Evolutionary conservation across 768 basidiomycete genomes (phyloP).

Genomic region (Phanerochaete carnosa): DNA sequence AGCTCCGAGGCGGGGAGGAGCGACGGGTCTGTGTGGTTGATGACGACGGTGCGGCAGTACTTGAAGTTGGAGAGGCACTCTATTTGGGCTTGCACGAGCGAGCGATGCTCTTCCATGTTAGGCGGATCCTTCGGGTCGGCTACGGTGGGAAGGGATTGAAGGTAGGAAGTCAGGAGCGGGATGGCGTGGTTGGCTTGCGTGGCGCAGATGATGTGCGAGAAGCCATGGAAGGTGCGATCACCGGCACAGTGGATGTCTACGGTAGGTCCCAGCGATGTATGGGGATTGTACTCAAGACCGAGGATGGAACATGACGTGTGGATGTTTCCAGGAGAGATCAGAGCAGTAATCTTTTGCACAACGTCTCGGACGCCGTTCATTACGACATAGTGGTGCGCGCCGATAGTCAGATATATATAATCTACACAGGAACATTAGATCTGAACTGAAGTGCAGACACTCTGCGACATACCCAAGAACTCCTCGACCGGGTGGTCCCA

Average conservation of each 20-base stretch:
- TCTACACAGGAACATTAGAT: constrained; percentile 34
- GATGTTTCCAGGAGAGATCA: constrained; percentile 39
- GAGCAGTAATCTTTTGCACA: constrained; percentile 44
- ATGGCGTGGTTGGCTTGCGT: constrained; percentile 70
- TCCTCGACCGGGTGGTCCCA: constrained; percentile 58
- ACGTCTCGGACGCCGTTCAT: constrained; percentile 56
- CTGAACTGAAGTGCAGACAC: not conserved
- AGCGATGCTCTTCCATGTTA: constrained; percentile 5
- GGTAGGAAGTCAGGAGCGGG: constrained; percentile 48
- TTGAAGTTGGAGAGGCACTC: constrained; percentile 48
- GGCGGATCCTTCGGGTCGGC: not conserved
- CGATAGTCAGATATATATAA: constrained; percentile 67
- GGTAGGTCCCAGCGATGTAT: not conserved
- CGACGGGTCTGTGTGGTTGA: constrained; percentile 65
- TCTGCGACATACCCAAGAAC: constrained; percentile 53
- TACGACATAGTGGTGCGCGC: constrained; percentile 68
- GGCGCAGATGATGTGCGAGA: constrained; percentile 67
- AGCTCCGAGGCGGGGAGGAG: constrained; percentile 47
- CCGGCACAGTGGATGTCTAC: constrained; percentile 24
- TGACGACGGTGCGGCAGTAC: constrained; percentile 55
- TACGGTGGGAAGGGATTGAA: constrained; percentile 32
- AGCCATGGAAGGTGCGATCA: constrained; percentile 37
- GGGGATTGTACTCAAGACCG: constrained; percentile 30
- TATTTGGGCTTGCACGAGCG: constrained; percentile 38
- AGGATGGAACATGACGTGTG: constrained; percentile 54